Conservation (phyloP, 192 early-diverging fungal species). For the Linnemannia schmuckeri region DNA sequence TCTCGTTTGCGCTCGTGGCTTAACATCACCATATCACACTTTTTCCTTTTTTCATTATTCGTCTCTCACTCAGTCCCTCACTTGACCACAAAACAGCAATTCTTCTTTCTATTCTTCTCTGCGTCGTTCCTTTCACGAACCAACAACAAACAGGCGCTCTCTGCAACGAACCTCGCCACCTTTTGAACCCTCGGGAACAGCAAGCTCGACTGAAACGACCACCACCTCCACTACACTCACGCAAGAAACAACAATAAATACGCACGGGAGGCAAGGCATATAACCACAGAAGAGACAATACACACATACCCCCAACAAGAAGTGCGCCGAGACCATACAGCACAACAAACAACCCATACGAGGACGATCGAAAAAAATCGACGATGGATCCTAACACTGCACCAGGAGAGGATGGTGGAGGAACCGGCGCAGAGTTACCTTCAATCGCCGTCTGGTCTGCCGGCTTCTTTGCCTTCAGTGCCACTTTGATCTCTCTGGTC, state of each 20-base stretch:
- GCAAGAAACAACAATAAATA: not conserved
- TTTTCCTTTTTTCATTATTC: not conserved
- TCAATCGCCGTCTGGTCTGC: conserved; percentile 59
- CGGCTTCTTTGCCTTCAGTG: conserved; percentile 61
- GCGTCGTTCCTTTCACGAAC: too few relatives aligned
- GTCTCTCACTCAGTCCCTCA: not conserved
- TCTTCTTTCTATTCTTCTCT: not conserved
- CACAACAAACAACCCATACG: not conserved
- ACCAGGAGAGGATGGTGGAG: conserved; percentile 50
- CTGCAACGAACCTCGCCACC: not conserved
- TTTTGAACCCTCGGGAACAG: not conserved
- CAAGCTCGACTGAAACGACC: not conserved
- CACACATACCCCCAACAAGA: not conserved
- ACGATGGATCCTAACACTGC: conserved; percentile 16
- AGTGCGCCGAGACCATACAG: not conserved
- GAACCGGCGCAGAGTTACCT: conserved; percentile 61
- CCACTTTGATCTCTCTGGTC: conserved; percentile 60
- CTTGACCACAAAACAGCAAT: not conserved
- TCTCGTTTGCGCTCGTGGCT: too few relatives aligned
- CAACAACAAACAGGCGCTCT: not conserved
- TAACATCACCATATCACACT: not conserved
- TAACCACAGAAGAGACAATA: not conserved
- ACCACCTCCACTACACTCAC: too few relatives aligned
- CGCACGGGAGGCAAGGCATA: not conserved
- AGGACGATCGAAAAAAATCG: not conserved